Evolutionary conservation across 176 grass and related monocot species (phyloP), one percentile per base, ranked within the genome.

Genomic region (Lolium rigidum): DNA sequence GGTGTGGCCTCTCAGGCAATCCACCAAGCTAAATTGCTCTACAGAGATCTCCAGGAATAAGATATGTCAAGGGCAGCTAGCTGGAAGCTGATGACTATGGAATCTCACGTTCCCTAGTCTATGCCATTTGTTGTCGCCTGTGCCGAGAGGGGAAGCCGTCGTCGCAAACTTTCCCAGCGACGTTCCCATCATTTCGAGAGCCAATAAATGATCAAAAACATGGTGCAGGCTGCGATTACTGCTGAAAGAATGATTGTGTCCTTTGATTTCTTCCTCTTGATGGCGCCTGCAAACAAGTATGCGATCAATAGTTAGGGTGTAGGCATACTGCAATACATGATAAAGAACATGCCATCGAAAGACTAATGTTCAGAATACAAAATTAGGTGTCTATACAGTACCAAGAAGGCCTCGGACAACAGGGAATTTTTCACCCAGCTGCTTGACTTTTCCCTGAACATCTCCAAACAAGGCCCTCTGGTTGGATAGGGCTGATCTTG

Each of bases 371-470:
- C 11, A 44, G 17, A 12, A 2, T 59, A 12, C 1, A 82, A 59
- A 35, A 35, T 2, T 46, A 7, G 58, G 84, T 52, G 56, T 80
- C 38, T 5, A 28, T 1, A 81, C 63, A 87, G 90, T 94, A 99
- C 97, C 92, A 26, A 99, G 86, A 85, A 99, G 86, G 57, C 92
- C 92, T 70, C 97, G 84, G 68, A 99, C 89, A 31, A 91, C n/a
- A 1, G 97, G 97, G 63, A 99, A 99, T 75, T 91, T 99, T 85
- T 99, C 97, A 43, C 94, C 94, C 83, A 99, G 88, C 86, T 94
- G 92, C 85, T 96, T 94, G 54, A 99, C 92, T 93, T 99, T 99
- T 84, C 97, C 94, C 85, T 94, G 97, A 58, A 96, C 85, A 88
- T 96, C 88, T 67, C 92, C 90, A 81, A 96, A 94, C 52, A 96